These are phyloP conservation scores for Xylariales sp. DNA, from an alignment of 2,329 filamentous ascomycete genomes.

Conservation along the genomic window DNA sequence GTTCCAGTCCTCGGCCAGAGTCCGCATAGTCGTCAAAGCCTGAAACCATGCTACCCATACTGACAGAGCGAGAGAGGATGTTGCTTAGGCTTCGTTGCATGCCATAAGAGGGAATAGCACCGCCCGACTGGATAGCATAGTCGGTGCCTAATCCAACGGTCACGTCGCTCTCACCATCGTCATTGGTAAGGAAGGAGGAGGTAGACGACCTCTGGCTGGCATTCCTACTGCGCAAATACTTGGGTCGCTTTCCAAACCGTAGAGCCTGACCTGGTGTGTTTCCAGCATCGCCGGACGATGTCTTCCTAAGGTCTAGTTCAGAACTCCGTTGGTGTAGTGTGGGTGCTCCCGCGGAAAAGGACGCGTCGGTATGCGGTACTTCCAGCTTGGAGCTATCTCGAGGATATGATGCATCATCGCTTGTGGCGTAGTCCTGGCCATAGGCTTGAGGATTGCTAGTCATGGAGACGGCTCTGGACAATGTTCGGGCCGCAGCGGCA, in stretches of 20 bases:
- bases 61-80: conserved; percentile 69
- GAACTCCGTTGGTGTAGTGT: conserved; percentile 28
- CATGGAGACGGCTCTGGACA: conserved; percentile 45
- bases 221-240: conserved; percentile 53
- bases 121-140: conserved; percentile 77
- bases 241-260: conserved; percentile 44
- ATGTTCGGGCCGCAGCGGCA: conserved; percentile 44
- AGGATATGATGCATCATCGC: conserved; percentile 13
- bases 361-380: conserved; percentile 27
- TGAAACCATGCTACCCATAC: conserved; percentile 85
- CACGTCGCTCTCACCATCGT: conserved; percentile 67
- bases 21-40: conserved; percentile 58
- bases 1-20: conserved; percentile 33
- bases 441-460: conserved; percentile 26
- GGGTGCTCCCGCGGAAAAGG: conserved; percentile 19
- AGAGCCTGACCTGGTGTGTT: conserved; percentile 43
- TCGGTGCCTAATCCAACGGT: conserved; percentile 66
- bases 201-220: conserved; percentile 56
- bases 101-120: conserved; percentile 57
- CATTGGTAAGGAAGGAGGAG: conserved; percentile 54
- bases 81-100: conserved; percentile 47
- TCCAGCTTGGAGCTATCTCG: conserved; percentile 25
- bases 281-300: conserved; percentile 38
- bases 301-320: conserved; percentile 26
- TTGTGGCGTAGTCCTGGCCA: conserved; percentile 11